A percentile compares a stretch with the other conserved stretches of the same genome.
Conservation (phyloP, 2,329 filamentous ascomycete species). For the Didymella pinodella region DNA sequence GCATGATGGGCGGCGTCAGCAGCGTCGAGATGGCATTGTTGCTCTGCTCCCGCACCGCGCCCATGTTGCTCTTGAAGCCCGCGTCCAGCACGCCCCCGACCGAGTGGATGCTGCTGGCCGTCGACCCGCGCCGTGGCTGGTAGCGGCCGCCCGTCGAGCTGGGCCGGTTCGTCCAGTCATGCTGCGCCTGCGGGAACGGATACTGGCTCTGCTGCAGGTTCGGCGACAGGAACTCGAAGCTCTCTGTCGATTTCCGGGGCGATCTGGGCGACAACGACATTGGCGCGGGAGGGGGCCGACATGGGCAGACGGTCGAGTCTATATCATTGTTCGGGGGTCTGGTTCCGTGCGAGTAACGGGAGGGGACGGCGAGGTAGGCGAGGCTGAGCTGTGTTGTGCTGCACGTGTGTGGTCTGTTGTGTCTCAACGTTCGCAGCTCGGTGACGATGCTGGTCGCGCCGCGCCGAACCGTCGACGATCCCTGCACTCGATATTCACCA, state of each 20-base stretch:
- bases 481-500: background rate
- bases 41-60: background rate
- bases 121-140: slow-evolving; percentile 75
- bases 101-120: slow-evolving; percentile 86
- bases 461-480: slow-evolving; percentile 19
- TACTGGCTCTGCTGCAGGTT: slow-evolving; percentile 54
- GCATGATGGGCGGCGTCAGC: slow-evolving; percentile 87
- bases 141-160: slow-evolving; percentile 58
- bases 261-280: slow-evolving; percentile 52
- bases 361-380: background rate
- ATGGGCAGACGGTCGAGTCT: slow-evolving; percentile 33
- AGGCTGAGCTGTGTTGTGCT: background rate
- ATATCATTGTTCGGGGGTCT: slow-evolving; percentile 8
- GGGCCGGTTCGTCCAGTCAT: slow-evolving; percentile 59
- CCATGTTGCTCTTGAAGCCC: slow-evolving; percentile 61
- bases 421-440: slow-evolving; percentile 12
- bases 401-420: slow-evolving; percentile 13
- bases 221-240: slow-evolving; percentile 57
- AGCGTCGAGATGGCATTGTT: slow-evolving; percentile 79
- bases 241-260: slow-evolving; percentile 59
- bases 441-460: slow-evolving; percentile 16
- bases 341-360: too few relatives aligned
- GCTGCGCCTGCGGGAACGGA: slow-evolving; percentile 63
- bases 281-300: slow-evolving; percentile 44
- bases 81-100: slow-evolving; percentile 84